These are phyloP conservation scores for Tetradesmus lagerheimii DNA, from an alignment of 139 green algal species.

Conservation along the genomic window DNA sequence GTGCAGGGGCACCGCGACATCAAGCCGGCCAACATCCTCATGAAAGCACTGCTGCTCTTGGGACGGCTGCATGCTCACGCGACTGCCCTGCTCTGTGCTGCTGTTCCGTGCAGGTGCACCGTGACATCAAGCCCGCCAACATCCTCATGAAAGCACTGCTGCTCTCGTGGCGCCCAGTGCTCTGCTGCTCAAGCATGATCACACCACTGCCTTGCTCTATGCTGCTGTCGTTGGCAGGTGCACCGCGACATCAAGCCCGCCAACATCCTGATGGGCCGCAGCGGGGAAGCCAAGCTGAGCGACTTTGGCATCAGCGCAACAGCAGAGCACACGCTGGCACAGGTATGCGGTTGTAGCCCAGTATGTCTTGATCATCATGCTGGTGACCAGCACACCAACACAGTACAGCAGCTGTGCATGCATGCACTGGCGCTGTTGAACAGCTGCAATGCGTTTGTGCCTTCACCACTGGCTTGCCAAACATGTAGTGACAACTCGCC, in stretches of 20 bases:
- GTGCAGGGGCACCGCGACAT: no score
- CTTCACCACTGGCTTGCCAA: no score
- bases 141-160: no score
- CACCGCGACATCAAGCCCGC: constrained; percentile 96
- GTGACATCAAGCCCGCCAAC: no score
- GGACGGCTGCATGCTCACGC: no score
- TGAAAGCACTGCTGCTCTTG: no score
- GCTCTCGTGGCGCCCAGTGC: no score
- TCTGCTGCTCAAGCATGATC: neutral
- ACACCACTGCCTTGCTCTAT: no score
- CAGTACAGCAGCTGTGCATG: neutral
- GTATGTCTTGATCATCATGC: neutral
- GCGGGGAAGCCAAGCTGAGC: constrained; percentile 89
- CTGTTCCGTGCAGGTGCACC: no score
- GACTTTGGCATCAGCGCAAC: constrained; percentile 97
- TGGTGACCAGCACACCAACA: neutral
- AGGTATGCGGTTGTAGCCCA: constrained; percentile 60
- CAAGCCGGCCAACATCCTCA: no score
- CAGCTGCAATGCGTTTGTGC: no score
- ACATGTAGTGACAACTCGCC: neutral
- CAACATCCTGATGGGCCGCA: constrained; percentile 90
- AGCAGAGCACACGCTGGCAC: constrained; percentile 83
- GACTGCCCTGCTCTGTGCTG: no score
- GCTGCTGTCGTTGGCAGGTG: constrained; percentile 60
- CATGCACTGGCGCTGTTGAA: neutral